phyloP scores from a whole-genome alignment of 371 early-diverging fungal genomes.

The Chytridium lagenaria region DNA sequence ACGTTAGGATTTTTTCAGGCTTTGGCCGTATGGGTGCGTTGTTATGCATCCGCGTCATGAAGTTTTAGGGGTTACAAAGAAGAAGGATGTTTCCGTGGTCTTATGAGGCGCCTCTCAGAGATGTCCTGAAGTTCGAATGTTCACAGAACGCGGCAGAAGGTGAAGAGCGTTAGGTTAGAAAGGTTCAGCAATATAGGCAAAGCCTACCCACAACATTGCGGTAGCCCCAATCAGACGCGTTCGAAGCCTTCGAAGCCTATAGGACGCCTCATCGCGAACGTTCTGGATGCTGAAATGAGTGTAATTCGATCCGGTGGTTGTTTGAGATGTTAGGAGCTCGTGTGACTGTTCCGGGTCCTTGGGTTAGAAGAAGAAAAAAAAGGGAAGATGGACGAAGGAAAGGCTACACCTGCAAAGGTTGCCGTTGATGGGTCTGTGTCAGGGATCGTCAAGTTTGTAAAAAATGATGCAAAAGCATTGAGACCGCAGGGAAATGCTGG shows the following conservation, averaged over 20 bases:
- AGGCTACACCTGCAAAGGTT: background rate
- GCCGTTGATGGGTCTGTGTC: background rate
- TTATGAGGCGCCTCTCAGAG: background rate
- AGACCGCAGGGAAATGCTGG: background rate
- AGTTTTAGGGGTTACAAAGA: background rate
- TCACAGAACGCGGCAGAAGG: conserved; percentile 2
- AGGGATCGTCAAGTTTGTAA: background rate
- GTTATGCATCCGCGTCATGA: background rate
- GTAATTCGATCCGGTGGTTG: too few species aligned
- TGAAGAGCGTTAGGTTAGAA: background rate
- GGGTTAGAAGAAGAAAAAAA: background rate
- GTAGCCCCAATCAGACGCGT: background rate
- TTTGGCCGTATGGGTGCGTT: background rate
- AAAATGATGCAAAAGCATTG: background rate
- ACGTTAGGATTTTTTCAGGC: background rate
- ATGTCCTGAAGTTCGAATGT: background rate
- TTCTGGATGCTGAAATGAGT: background rate
- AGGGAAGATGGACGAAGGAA: background rate
- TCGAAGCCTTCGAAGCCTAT: background rate
- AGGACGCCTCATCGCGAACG: background rate
- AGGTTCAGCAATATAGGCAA: background rate
- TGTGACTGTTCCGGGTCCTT: too few species aligned
- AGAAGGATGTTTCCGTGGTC: background rate
- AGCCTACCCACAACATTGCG: background rate
- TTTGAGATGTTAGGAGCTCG: too few species aligned